Base-by-base conservation (phyloP, 2,329 filamentous ascomycete genomes). In the Scleromitrula shiraiana region DNA sequence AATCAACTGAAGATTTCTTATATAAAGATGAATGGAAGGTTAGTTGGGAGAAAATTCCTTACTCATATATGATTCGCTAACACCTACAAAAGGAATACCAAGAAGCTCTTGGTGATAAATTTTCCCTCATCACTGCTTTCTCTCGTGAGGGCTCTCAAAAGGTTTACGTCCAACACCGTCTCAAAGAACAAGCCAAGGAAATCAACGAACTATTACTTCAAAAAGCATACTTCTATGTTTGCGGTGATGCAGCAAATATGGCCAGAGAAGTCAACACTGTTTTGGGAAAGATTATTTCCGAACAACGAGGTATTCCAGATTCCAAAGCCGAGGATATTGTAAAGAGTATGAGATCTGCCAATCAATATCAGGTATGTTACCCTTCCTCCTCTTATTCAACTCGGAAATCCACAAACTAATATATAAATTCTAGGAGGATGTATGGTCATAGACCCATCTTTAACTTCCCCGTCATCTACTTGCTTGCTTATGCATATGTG, bases 221-320 rank as follows among this genome's bases (percentile, higher is more conserved):
- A 67, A 86, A 90, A 66, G 93, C 88, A 5, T 96, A 93, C 70
- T 90, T 98, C 67, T 98, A 98, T 67, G 91, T 98, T 50, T 98
- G 94, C 62, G 93, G 93, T 70, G 93, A 98, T 65, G 94, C 94
- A 0, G 87, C 93, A 49, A 90, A 95, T 72, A 96, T 96, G 90
- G 90, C 90, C 39, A 83, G 90, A 50, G 90, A 95, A 66, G 89
- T 96, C 62, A 96, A 94, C 66, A 75, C 83, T 20, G 80, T 88
- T n/a, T 75, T 98, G 36, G 84, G 77, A 22, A 83, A 94, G 65
- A 94, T 97, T 62, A 83, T 98, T 59, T 76, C 89, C 22, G 81
- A 90, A 64, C 78, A 95, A 67, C 80, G 93, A 46, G 85, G 85
- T 42, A 76, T 97, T 50, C 75, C 88, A 2, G 84, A 91, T 61